phyloP scores from a whole-genome alignment of 306 rosid species.

The Quercus wislizeni region DNA sequence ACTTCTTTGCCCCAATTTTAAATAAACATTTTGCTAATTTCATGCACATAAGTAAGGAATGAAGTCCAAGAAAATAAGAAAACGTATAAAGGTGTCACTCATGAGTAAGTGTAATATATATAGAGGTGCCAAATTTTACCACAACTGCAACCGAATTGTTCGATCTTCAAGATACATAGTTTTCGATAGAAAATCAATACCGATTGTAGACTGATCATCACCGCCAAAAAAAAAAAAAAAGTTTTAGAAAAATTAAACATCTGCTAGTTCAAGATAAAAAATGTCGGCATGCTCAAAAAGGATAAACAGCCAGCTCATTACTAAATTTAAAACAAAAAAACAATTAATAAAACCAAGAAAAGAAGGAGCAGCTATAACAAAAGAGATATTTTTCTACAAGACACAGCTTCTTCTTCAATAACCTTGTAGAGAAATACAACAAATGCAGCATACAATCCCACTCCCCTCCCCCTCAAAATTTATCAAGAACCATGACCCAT shows the following conservation, averaged over 20 bases:
- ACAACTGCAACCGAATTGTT: conserved; percentile 60
- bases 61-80: not conserved
- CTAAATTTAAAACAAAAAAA: not conserved
- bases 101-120: not conserved
- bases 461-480: too few species aligned
- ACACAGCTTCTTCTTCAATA: not conserved
- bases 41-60: not conserved
- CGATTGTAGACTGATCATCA: conserved; percentile 54
- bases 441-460: not conserved
- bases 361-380: not conserved
- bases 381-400: not conserved
- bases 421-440: not conserved
- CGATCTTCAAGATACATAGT: conserved; percentile 71
- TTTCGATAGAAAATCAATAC: conserved; percentile 58
- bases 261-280: not conserved
- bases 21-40: not conserved
- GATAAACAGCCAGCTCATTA: not conserved
- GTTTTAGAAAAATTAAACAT: not conserved
- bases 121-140: conserved; percentile 37
- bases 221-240: not conserved
- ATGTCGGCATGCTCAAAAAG: not conserved
- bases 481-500: too few species aligned
- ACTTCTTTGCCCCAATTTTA: not conserved
- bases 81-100: not conserved
- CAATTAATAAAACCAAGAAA: not conserved